Percentiles rank a stretch among this genome's conserved stretches.
phyloP scores from a whole-genome alignment of 768 basidiomycete genomes.

The Lentinula aciculospora region DNA sequence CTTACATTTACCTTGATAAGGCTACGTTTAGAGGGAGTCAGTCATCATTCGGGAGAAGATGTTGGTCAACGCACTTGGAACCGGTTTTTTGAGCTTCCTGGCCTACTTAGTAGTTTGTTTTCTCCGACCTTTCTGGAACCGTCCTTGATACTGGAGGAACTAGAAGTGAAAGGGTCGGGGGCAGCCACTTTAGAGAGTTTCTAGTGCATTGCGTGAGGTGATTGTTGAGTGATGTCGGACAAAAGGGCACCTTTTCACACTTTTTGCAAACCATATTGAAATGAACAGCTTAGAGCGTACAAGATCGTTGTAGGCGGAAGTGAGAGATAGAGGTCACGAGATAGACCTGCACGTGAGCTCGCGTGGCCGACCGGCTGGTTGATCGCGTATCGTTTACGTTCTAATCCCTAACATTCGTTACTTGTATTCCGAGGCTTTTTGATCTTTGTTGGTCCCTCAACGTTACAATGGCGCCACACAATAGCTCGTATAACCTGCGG shows the following conservation, averaged over 20 bases:
- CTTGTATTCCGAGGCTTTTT: not conserved
- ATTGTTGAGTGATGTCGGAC: not conserved
- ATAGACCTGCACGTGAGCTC: not conserved
- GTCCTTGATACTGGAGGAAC: slow-evolving; percentile 69
- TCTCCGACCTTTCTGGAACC: slow-evolving; percentile 78
- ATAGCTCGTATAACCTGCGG: slow-evolving; percentile 12
- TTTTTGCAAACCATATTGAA: slow-evolving; percentile 80
- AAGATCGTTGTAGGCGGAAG: not conserved
- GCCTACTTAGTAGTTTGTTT: slow-evolving; percentile 73
- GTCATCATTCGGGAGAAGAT: not conserved
- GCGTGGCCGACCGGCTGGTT: too few species aligned
- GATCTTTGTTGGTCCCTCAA: not conserved
- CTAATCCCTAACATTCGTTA: not conserved
- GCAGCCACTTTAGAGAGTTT: slow-evolving; percentile 90
- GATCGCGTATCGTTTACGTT: not conserved
- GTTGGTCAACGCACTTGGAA: slow-evolving; percentile 51
- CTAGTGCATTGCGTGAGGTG: slow-evolving; percentile 28
- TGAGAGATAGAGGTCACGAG: not conserved
- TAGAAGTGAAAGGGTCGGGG: slow-evolving; percentile 79
- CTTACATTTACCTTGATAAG: slow-evolving; percentile 83
- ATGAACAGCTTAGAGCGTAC: not conserved
- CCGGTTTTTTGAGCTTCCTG: slow-evolving; percentile 69
- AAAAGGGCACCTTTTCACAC: slow-evolving; percentile 58
- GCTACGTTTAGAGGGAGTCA: slow-evolving; percentile 34
- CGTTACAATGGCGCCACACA: slow-evolving; percentile 4